Conservation (phyloP, 2,329 filamentous ascomycete genomes). For the Gremmenia infestans region DNA sequence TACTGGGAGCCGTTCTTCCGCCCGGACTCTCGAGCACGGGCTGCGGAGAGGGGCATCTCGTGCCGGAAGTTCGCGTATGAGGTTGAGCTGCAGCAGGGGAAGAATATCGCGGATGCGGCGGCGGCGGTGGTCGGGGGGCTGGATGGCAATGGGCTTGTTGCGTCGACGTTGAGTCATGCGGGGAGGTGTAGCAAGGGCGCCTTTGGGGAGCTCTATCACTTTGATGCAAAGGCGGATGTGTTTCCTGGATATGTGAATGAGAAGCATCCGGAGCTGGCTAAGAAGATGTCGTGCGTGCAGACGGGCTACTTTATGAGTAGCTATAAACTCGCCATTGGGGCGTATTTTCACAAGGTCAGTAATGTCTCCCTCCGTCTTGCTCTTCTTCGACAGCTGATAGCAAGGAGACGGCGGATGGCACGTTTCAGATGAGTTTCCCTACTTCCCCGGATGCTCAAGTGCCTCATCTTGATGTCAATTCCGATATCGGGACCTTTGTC, state of each 20-base stretch:
- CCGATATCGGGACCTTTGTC: conserved; percentile 37
- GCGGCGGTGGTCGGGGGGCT: conserved; percentile 37
- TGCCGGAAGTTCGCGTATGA: conserved; percentile 33
- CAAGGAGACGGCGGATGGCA: conserved; percentile 36
- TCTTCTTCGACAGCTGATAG: not conserved
- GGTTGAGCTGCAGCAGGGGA: conserved; percentile 46
- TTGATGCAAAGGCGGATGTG: conserved; percentile 48
- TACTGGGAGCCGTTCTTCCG: conserved; percentile 19
- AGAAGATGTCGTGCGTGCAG: conserved; percentile 42
- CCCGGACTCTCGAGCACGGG: conserved; percentile 15
- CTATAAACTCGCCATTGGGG: conserved; percentile 41
- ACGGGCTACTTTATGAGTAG: conserved; percentile 36
- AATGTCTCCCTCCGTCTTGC: not conserved
- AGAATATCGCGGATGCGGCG: conserved; percentile 51
- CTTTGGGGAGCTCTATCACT: conserved; percentile 47
- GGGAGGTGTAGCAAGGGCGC: conserved; percentile 41
- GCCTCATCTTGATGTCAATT: conserved; percentile 43
- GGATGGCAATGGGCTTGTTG: conserved; percentile 34
- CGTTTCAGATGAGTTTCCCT: conserved; percentile 44
- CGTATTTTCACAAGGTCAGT: conserved; percentile 43
- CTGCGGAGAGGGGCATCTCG: conserved; percentile 30
- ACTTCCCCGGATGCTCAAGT: conserved; percentile 35
- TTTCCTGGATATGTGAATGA: conserved; percentile 40
- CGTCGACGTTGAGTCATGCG: conserved; percentile 47
- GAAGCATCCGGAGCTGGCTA: conserved; percentile 39